These are phyloP conservation scores for Claviceps monticola DNA, from an alignment of 2,329 filamentous ascomycete species.

Conservation along the genomic window DNA sequence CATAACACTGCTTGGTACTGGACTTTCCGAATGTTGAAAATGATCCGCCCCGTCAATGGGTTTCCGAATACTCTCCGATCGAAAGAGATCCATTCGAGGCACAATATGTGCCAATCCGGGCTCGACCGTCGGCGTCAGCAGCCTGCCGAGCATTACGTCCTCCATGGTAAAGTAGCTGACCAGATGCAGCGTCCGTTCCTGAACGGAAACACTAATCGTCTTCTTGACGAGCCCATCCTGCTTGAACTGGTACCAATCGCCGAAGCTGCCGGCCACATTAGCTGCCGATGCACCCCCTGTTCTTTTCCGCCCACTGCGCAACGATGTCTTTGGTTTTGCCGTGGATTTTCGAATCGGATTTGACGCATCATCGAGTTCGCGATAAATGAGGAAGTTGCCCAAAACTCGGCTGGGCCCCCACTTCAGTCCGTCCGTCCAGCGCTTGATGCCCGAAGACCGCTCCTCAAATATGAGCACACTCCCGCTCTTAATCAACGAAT, in stretches of 20 bases:
- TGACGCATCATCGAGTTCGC: slow-evolving; percentile 46
- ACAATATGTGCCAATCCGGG: slow-evolving; percentile 1
- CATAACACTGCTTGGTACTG: neutral
- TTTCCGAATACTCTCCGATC: slow-evolving; percentile 2
- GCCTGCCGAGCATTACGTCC: slow-evolving; percentile 27
- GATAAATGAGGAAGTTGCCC: slow-evolving; percentile 72
- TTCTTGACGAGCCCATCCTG: slow-evolving; percentile 74
- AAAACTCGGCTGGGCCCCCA: slow-evolving; percentile 86
- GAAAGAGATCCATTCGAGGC: slow-evolving; percentile 2
- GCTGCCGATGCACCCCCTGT: slow-evolving; percentile 1
- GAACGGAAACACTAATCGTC: slow-evolving; percentile 66
- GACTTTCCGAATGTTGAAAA: neutral
- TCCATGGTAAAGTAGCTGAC: slow-evolving; percentile 78
- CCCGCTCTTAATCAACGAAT: slow-evolving; percentile 63
- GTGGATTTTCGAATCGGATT: neutral
- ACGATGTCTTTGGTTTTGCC: neutral
- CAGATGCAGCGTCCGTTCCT: slow-evolving; percentile 64
- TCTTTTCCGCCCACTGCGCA: neutral
- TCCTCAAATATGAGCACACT: slow-evolving; percentile 86
- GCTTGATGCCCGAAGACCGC: slow-evolving; percentile 74
- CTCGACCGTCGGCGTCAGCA: slow-evolving; percentile 1
- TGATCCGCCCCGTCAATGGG: slow-evolving; percentile 2
- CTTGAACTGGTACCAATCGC: slow-evolving; percentile 80
- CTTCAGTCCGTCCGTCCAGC: slow-evolving; percentile 80
- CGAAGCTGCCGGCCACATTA: slow-evolving; percentile 51